Conservation (phyloP, 2,329 filamentous ascomycete species). For the Venturia asperata region DNA sequence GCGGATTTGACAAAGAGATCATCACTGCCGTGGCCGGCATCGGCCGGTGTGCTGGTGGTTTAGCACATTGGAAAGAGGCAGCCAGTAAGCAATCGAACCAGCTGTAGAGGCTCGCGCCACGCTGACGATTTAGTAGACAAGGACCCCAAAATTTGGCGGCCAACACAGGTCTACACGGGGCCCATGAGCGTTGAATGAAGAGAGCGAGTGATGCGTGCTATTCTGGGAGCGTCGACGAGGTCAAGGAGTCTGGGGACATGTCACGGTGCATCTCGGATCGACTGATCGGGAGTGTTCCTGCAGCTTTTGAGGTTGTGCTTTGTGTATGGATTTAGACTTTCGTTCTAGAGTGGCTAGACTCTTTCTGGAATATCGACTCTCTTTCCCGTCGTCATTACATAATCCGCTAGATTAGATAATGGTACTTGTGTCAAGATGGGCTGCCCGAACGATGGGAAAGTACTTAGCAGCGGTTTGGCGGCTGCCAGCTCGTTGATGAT, state of each 20-base stretch:
- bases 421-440: background rate
- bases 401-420: background rate
- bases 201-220: too few relatives aligned
- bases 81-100: background rate
- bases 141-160: slow-evolving; percentile 4
- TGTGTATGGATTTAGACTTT: background rate
- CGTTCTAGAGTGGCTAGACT: background rate
- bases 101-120: background rate
- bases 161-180: background rate
- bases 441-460: background rate
- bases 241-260: background rate
- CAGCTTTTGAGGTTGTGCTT: background rate
- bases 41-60: slow-evolving; percentile 2
- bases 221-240: too few relatives aligned
- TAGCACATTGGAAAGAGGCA: slow-evolving; percentile 10
- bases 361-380: background rate
- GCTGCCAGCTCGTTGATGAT: too few relatives aligned
- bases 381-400: background rate
- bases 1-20: background rate
- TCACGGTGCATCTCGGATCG: too few relatives aligned
- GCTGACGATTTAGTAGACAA: background rate
- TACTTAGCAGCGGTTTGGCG: too few relatives aligned
- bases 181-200: background rate
- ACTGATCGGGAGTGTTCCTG: background rate
- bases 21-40: background rate